phyloP scores from a whole-genome alignment of 2,329 filamentous ascomycete genomes.

The Cercospora sp. region DNA sequence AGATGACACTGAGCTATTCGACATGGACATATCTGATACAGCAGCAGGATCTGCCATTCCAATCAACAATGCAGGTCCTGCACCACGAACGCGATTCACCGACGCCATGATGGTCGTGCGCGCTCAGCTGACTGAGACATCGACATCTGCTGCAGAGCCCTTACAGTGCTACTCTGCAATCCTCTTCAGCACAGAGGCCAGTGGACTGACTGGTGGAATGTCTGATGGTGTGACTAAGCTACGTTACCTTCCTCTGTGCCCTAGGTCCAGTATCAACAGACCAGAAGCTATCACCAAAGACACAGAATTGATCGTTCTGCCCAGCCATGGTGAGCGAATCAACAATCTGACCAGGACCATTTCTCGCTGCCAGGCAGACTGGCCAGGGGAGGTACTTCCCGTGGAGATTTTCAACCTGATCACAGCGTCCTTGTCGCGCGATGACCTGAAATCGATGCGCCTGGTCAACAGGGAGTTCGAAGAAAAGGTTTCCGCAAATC shows the following conservation, averaged over 20 bases:
- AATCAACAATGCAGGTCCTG: neutral
- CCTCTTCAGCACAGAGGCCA: conserved; percentile 21
- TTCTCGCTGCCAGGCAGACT: conserved; percentile 27
- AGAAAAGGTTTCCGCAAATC: conserved; percentile 55
- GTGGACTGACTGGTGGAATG: neutral
- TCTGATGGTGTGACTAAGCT: conserved; percentile 12
- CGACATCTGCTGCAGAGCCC: conserved; percentile 1
- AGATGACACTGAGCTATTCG: conserved; percentile 15
- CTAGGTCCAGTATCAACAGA: conserved; percentile 3
- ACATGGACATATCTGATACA: conserved; percentile 14
- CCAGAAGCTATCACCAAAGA: conserved; percentile 15
- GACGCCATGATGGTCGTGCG: conserved; percentile 17
- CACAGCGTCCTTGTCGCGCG: conserved; percentile 55
- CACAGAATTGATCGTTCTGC: conserved; percentile 25
- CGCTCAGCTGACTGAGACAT: conserved; percentile 5
- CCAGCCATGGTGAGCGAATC: conserved; percentile 24
- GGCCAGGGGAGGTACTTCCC: conserved; percentile 51
- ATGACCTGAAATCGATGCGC: conserved; percentile 61
- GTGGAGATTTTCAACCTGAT: conserved; percentile 64
- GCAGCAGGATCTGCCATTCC: neutral
- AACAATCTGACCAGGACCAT: neutral
- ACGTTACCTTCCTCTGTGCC: conserved; percentile 29
- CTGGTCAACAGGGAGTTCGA: conserved; percentile 63
- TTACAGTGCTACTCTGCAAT: conserved; percentile 24
- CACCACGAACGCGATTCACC: conserved; percentile 13